Evolutionary conservation across 1,284 basidiomycete genomes (phyloP), one percentile per base, ranked within the genome.

Genomic region (Ganoderma sinense): DNA sequence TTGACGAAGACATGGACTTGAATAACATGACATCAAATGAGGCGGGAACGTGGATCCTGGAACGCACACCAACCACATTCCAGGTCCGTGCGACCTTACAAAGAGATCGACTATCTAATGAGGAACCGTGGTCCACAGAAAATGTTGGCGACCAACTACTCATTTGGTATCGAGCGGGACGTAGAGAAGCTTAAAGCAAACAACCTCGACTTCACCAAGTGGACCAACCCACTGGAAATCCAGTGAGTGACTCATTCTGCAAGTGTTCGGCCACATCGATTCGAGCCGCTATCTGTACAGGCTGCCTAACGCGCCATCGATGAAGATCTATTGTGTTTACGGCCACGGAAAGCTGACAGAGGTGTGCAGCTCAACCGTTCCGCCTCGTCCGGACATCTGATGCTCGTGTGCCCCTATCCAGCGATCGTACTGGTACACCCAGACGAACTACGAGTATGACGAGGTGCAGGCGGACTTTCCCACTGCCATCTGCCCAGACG

Each of bases 341-440:
- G 98, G 97, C 0, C 93, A 96, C 74, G 98, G 98, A 26, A 99
- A 99, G 79, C 94, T 97, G 75, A 99, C 98, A 0, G 98, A 98
- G 87, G 93, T 92, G 60, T 77, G 59, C 48, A 14, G 23, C 48
- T 11, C 48, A 26, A 11, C 23, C 23, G 23, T 14, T 51, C 48
- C 48, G 48, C 23, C 7, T 23, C 45, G n/a, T 48, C 45, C 60
- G 65, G 16, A 7, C 2, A 59, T 26, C 16, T 60, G 11, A 60
- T 36, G 18, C 58, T 60, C 59, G 14, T 40, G 31, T 23, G 16
- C 2, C 55, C 53, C 40, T 26, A n/a, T 53, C 39, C 71, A 93
- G 91, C 87, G 93, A 53, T 94, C 93, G 41, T 94, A 94, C 77
- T 94, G 91, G 93, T 91, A 75, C 65, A 73, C 65, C 77, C 72